These are phyloP conservation scores for Abelmoschus esculentus DNA, from an alignment of 345 rosid species.

Conservation along the genomic window DNA sequence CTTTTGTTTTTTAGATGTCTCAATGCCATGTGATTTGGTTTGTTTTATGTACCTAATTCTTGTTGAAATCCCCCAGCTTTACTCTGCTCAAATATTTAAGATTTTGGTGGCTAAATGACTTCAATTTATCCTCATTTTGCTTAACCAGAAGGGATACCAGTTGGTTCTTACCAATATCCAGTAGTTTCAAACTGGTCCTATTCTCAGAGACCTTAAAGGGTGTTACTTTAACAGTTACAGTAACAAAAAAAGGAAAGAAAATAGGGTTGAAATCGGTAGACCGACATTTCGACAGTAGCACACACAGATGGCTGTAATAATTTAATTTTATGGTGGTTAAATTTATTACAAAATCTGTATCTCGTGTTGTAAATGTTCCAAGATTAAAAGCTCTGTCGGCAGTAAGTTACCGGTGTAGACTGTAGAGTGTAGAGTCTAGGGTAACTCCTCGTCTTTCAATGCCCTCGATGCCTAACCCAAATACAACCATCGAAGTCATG, in stretches of 20 bases:
- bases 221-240: too few relatives aligned
- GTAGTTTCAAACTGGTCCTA: neutral
- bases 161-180: neutral
- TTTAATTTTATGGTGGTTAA: neutral
- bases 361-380: neutral
- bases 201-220: too few relatives aligned
- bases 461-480: neutral
- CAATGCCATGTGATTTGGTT: constrained; percentile 23
- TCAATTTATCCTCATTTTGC: neutral
- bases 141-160: neutral
- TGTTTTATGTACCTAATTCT: neutral
- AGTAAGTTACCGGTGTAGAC: neutral
- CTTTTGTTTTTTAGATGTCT: neutral
- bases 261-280: neutral
- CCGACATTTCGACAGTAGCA: neutral
- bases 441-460: neutral
- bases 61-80: too few relatives aligned
- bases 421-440: neutral
- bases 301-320: neutral
- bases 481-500: neutral
- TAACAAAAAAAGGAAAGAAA: too few relatives aligned
- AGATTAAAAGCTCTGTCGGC: neutral
- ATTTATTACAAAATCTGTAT: neutral
- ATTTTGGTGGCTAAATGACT: too few relatives aligned
- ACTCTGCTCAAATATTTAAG: neutral